A percentile compares a stretch with the other conserved stretches of the same genome.
Evolutionary conservation across 495 filamentous ascomycete species (phyloP).

Genomic region (Neurospora sp.): DNA sequence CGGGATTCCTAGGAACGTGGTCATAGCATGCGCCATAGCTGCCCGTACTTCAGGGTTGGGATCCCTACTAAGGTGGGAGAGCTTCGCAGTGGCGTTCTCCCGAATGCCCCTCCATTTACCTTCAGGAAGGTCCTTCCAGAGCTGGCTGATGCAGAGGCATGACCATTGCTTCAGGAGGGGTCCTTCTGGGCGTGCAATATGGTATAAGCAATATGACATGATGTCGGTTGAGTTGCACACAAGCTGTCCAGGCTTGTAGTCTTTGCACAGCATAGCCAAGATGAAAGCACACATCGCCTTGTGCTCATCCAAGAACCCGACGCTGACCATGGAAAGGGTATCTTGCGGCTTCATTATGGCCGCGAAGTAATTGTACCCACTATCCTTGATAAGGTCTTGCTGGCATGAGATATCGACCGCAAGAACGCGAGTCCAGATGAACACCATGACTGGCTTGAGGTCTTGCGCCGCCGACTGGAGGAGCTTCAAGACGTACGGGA

Average conservation of each 20-base stretch:
- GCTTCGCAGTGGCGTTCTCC: slow-evolving; percentile 63
- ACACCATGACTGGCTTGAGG: slow-evolving; percentile 97
- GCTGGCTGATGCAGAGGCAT: slow-evolving; percentile 88
- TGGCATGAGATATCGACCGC: slow-evolving; percentile 93
- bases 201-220: slow-evolving; percentile 70
- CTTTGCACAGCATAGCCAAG: slow-evolving; percentile 90
- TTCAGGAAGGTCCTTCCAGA: slow-evolving; percentile 84
- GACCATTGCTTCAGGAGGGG: slow-evolving; percentile 91
- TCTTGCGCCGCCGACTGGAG: slow-evolving; percentile 91
- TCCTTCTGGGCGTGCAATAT: slow-evolving; percentile 77
- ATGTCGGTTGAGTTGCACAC: slow-evolving; percentile 79
- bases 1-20: slow-evolving; percentile 84
- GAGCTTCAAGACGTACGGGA: slow-evolving; percentile 94
- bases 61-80: slow-evolving; percentile 76
- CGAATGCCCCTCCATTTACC: slow-evolving; percentile 91
- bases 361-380: slow-evolving; percentile 93
- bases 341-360: slow-evolving; percentile 75
- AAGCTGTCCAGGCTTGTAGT: slow-evolving; percentile 78
- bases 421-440: slow-evolving; percentile 96
- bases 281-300: slow-evolving; percentile 99
- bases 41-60: slow-evolving; percentile 89
- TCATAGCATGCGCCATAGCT: slow-evolving; percentile 86
- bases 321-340: slow-evolving; percentile 72
- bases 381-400: slow-evolving; percentile 86
- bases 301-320: slow-evolving; percentile 80